Evolutionary conservation across 2,329 filamentous ascomycete species (phyloP).

Genomic region (Diaporthe sp.): DNA sequence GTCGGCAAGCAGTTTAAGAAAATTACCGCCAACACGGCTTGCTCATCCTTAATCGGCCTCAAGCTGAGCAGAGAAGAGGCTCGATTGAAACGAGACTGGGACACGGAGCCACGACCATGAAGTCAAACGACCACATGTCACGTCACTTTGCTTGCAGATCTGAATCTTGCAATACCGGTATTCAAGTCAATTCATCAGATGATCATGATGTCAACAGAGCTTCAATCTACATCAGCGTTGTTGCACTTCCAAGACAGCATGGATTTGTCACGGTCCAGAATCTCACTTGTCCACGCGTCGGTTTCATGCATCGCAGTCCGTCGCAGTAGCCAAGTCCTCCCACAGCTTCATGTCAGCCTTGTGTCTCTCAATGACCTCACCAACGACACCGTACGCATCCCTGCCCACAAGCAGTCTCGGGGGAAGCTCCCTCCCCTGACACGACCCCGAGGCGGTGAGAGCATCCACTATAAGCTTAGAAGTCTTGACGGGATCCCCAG

Average conservation of each 20-base stretch:
- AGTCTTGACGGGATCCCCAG: neutral
- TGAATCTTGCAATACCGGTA: no score
- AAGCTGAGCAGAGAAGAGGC: no score
- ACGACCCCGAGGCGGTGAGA: slow-evolving; percentile 1
- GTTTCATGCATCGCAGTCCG: neutral
- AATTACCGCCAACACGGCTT: neutral
- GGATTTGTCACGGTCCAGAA: neutral
- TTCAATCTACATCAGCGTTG: neutral
- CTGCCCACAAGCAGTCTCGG: slow-evolving; percentile 6
- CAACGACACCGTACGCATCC: neutral
- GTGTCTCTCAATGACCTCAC: neutral
- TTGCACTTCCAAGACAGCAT: fast-evolving
- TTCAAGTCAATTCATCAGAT: neutral
- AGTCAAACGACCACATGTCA: neutral
- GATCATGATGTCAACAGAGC: neutral
- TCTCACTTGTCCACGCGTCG: no score
- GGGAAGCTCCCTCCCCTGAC: neutral
- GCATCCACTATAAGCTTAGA: slow-evolving; percentile 1
- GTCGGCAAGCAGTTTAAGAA: no score
- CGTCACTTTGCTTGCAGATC: no score
- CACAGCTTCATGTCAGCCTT: neutral
- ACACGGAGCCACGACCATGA: no score
- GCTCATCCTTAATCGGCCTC: no score
- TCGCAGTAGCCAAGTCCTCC: slow-evolving; percentile 26
- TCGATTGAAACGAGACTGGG: no score